Evolutionary conservation across 345 rosid genomes (phyloP), one percentile per base, ranked within the genome.

Genomic region (Euphorbia peplus): DNA sequence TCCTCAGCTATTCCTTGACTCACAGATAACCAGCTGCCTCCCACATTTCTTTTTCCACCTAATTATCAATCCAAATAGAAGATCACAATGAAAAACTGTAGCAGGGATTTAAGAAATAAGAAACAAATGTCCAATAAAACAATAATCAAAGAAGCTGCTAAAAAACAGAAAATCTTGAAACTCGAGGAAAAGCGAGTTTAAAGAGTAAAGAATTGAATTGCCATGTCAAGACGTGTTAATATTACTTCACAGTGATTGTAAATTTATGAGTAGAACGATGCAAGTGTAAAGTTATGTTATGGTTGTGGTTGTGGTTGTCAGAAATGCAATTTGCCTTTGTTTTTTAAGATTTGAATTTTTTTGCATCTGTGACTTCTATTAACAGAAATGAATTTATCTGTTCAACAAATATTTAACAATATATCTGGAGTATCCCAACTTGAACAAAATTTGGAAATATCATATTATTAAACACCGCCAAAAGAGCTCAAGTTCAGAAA

Each of bases 1-100:
- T 95, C 99, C 82, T 90, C 99, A 37, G 96, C 76, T 73, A 95
- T 95, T 68, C 99, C 99, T 78, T 90, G 97, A 78, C 98, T 92
- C 46, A 95, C 97, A 63, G 99, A 95, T 30, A 95, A 82, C 98
- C 99, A 95, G 78, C 84, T 92, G 72, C 97, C 92, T 70, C 98
- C 99, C 21, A 67, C 91, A 77, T 83, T 78, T 79, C 86, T 84
- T 77, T 85, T 95, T 12, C 88, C 96, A 81, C 96, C 98, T 92
- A 76, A 28, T 65, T 55, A 81, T 62, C 70, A 75, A 24, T 73
- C 28, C 44, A 70, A 70, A 53, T 12, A 55, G 19, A 51, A 59
- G 60, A 56, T 63, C 54, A 74, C 41, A 19, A 66, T 25, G 47
- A 52, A 77, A 59, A 64, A 14, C n/a, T 55, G 6, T 60, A 18